These are phyloP conservation scores for Yarrowia alimentaria DNA, from an alignment of 805 yeast species.

Conservation along the genomic window DNA sequence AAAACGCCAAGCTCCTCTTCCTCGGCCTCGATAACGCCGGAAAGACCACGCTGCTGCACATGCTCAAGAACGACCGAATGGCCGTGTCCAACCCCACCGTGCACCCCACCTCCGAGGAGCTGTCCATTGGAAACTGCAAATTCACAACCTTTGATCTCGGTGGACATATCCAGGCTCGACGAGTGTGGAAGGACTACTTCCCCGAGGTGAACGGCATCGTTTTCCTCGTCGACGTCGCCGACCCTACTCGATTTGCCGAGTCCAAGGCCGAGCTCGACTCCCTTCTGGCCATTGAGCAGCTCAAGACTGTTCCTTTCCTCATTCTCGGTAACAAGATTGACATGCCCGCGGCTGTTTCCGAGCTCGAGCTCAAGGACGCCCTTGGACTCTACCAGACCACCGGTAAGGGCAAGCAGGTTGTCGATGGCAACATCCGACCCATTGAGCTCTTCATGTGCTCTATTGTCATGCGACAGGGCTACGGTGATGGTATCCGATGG, in stretches of 20 bases:
- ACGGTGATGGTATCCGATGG: constrained; percentile 98
- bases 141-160: constrained; percentile 98
- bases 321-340: constrained; percentile 96
- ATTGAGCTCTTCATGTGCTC: constrained; percentile 97
- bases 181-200: constrained; percentile 98
- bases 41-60: constrained; percentile 83
- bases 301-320: constrained; percentile 84
- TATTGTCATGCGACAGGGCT: constrained; percentile 97
- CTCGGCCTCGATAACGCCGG: constrained; percentile 98
- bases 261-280: constrained; percentile 94
- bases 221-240: constrained; percentile 95
- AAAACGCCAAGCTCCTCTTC: constrained; percentile 93
- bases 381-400: constrained; percentile 86
- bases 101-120: constrained; percentile 97
- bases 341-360: constrained; percentile 89
- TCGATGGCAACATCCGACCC: constrained; percentile 76
- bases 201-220: constrained; percentile 99
- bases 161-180: constrained; percentile 98
- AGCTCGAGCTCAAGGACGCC: constrained; percentile 87
- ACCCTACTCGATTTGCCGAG: constrained; percentile 91
- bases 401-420: constrained; percentile 75
- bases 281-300: constrained; percentile 87
- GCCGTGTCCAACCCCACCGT: constrained; percentile 97
- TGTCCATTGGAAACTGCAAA: constrained; percentile 92
- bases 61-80: constrained; percentile 90